phyloP scores from a whole-genome alignment of 2,329 filamentous ascomycete genomes.

The Akanthomyces lecanii region DNA sequence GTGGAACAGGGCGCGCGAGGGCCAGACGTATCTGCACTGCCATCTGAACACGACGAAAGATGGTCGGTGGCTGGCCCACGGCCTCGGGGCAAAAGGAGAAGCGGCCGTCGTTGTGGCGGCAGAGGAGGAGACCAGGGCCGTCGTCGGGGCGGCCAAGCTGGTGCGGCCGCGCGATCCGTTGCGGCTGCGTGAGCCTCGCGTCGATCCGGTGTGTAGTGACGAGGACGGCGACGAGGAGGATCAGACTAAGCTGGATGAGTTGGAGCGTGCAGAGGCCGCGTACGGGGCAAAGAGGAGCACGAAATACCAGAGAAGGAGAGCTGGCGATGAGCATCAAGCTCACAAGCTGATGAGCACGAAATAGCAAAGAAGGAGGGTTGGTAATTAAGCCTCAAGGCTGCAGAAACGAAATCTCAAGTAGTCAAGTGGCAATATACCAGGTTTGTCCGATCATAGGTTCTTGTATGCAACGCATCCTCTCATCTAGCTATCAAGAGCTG shows the following conservation, averaged over 20 bases:
- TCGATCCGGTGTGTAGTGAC: background rate
- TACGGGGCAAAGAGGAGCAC: slow-evolving; percentile 12
- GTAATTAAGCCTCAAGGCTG: too few species aligned
- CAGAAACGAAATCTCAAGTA: too few species aligned
- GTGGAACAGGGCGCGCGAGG: slow-evolving; percentile 13
- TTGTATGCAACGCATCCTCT: too few species aligned
- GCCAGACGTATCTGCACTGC: slow-evolving; percentile 6
- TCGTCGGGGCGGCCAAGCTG: background rate
- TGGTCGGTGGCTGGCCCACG: slow-evolving; percentile 7
- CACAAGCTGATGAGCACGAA: too few species aligned
- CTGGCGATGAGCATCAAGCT: background rate
- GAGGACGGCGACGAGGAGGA: slow-evolving; percentile 3
- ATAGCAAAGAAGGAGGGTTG: too few species aligned
- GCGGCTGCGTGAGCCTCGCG: background rate
- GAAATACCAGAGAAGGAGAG: background rate
- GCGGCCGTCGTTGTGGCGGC: background rate
- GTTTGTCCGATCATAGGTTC: too few species aligned
- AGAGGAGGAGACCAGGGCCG: too few species aligned
- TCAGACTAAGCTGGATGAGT: background rate
- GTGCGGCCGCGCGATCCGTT: slow-evolving; percentile 3
- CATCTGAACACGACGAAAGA: slow-evolving; percentile 8
- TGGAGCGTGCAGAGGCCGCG: slow-evolving; percentile 9
- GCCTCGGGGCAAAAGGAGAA: background rate
- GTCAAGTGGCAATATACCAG: too few species aligned
- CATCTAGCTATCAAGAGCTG: too few species aligned